Evolutionary conservation across 148 eudicot genomes (phyloP).

Genomic region (Amaranthus hypochondriacus): DNA sequence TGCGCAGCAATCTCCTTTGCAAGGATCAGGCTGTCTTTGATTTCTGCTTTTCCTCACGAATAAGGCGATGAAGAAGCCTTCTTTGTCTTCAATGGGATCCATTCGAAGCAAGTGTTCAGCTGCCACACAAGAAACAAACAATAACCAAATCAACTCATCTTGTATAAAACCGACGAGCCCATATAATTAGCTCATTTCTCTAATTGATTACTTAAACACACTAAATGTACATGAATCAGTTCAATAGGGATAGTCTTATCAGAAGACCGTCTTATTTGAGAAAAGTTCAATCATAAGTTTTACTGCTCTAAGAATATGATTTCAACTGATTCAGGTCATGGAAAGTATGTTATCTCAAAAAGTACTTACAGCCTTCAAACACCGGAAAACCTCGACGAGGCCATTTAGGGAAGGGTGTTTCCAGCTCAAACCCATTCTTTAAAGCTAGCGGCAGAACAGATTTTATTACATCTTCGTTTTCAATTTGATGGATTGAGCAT

Average conservation of each 20-base stretch:
- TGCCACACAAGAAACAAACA: constrained; percentile 25
- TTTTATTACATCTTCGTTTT: constrained; percentile 86
- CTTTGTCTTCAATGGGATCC: constrained; percentile 66
- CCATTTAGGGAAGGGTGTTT: constrained; percentile 74
- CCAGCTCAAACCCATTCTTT: constrained; percentile 66
- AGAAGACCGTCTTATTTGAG: neutral
- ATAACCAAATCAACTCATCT: neutral
- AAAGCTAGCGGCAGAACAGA: constrained; percentile 65
- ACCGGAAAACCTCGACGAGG: constrained; percentile 89
- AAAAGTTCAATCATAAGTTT: neutral
- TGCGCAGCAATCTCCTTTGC: neutral
- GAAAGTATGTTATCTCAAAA: neutral
- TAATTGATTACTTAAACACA: neutral
- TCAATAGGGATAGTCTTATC: neutral
- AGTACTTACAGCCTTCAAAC: constrained; percentile 78
- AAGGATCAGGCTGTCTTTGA: neutral
- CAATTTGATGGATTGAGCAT: constrained; percentile 83
- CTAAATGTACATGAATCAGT: neutral
- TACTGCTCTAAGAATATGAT: neutral
- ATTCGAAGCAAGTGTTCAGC: constrained; percentile 75
- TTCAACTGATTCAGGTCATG: neutral
- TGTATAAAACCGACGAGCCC: neutral
- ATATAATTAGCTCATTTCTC: neutral
- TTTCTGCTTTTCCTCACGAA: constrained; percentile 36
- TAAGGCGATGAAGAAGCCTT: constrained; percentile 90